These are phyloP conservation scores for Hygrophila difformis DNA, from an alignment of 257 asterid species.

Conservation along the genomic window DNA sequence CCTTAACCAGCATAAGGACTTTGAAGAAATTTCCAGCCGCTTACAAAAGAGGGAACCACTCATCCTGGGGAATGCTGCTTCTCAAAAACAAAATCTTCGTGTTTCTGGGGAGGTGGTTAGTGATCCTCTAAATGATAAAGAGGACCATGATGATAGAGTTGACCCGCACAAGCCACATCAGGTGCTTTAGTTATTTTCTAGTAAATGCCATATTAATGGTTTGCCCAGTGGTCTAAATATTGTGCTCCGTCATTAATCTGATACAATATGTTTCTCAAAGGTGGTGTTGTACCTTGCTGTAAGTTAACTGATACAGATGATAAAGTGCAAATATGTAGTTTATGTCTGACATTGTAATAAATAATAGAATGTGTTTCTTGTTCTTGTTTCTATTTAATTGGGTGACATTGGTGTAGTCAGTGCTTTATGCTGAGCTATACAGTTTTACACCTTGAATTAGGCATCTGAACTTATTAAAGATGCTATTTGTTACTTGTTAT, in stretches of 20 bases:
- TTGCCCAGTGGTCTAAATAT: background rate
- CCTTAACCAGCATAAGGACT: too few species aligned
- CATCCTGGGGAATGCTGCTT: constrained; percentile 49
- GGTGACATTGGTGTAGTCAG: background rate
- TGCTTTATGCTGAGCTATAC: background rate
- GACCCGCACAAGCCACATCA: constrained; percentile 70
- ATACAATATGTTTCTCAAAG: too few species aligned
- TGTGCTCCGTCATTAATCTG: background rate
- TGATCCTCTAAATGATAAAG: constrained; percentile 83
- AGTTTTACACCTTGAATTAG: constrained; percentile 8
- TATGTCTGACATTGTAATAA: too few species aligned
- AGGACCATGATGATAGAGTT: constrained; percentile 57
- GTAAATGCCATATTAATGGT: constrained; percentile 2
- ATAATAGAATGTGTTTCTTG: too few species aligned
- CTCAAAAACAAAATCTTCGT: constrained; percentile 54
- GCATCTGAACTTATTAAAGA: background rate
- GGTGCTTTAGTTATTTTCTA: constrained; percentile 34
- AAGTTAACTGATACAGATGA: too few species aligned
- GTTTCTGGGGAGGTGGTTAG: constrained; percentile 80
- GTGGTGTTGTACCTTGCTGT: too few species aligned
- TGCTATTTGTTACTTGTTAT: too few species aligned
- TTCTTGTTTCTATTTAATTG: background rate
- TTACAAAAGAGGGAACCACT: too few species aligned
- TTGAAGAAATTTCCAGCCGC: too few species aligned
- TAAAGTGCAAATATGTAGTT: too few species aligned